These are phyloP conservation scores for Russula vinacea DNA, from an alignment of 768 basidiomycete genomes.

Conservation along the genomic window DNA sequence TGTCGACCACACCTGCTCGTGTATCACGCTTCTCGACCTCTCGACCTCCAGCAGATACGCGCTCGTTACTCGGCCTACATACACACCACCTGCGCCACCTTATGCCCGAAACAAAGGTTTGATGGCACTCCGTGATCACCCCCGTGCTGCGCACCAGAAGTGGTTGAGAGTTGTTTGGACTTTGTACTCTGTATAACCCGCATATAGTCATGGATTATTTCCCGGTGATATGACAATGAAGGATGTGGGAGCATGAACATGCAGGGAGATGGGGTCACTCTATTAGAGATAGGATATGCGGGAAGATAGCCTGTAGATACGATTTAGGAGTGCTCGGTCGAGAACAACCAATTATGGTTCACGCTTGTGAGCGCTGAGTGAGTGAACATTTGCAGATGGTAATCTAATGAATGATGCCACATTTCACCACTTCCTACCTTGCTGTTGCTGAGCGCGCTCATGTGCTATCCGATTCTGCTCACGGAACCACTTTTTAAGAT, in stretches of 20 bases:
- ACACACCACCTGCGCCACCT: constrained; percentile 52
- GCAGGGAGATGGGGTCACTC: constrained; percentile 41
- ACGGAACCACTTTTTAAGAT: constrained; percentile 27
- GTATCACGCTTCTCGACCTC: constrained; percentile 69
- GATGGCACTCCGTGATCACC: no score
- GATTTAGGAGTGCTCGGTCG: not conserved
- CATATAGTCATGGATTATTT: constrained; percentile 15
- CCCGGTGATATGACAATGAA: constrained; percentile 40
- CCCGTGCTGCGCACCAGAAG: constrained; percentile 32
- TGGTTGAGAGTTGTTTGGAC: constrained; percentile 47
- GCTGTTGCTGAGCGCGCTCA: constrained; percentile 17
- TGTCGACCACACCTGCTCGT: no score
- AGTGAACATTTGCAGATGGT: not conserved
- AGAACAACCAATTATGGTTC: not conserved
- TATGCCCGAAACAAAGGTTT: constrained; percentile 51
- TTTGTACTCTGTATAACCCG: constrained; percentile 37
- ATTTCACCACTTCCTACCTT: constrained; percentile 23
- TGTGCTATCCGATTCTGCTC: constrained; percentile 20
- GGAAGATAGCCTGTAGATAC: constrained; percentile 36
- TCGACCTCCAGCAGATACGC: constrained; percentile 61
- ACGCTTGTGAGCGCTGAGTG: not conserved
- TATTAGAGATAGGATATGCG: constrained; percentile 38
- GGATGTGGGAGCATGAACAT: constrained; percentile 33
- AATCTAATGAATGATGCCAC: not conserved
- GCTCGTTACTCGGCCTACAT: constrained; percentile 49